Evolutionary conservation across 2,329 filamentous ascomycete genomes (phyloP), one percentile per base, ranked within the genome.

Genomic region (Aspergillus fischeri): DNA sequence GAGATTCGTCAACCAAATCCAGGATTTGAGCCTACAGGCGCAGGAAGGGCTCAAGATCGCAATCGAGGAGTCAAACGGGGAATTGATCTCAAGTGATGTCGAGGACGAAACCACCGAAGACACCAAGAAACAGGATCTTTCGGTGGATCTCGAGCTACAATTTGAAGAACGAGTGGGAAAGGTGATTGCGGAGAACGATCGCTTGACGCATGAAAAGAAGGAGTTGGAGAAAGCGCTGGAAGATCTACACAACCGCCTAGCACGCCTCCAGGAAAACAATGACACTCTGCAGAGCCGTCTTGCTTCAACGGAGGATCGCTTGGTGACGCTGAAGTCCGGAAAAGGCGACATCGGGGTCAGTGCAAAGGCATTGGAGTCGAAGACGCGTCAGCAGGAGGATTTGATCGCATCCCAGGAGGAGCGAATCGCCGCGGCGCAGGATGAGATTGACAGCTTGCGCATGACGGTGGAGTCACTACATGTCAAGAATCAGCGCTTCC

Each of bases 331-430:
- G 78, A 75, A 77, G 55, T 77, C 77, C n/a, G 77, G 76, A 17
- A 76, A 78, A 53, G 75, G 73, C 9, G 76, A 77, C 48, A 57
- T 72, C 77, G 71, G 83, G 76, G 68, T 80, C 76, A 75, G 73
- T 60, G 71, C 69, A 52, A 76, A 73, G 62, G 72, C 72, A 1
- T 58, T 77, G 38, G 74, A 73, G 73, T 80, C 58, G 75, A 88
- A 63, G 78, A 86, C 74, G 4, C 71, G 73, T 35, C 75, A 91
- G 64, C 86, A 89, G 65, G 86, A 90, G 70, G 81, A 87, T 57
- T 78, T 91, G 51, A 92, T 92, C 67, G 85, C 86, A 42, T 82
- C 80, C 25, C 83, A 91, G 63, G 89, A 92, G 70, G 81, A 82
- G 21, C 83, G 89, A 63, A 74, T 87, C 10, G 83, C 88, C 56